phyloP scores from a whole-genome alignment of 2,329 filamentous ascomycete genomes.

The Colletotrichum godetiae region DNA sequence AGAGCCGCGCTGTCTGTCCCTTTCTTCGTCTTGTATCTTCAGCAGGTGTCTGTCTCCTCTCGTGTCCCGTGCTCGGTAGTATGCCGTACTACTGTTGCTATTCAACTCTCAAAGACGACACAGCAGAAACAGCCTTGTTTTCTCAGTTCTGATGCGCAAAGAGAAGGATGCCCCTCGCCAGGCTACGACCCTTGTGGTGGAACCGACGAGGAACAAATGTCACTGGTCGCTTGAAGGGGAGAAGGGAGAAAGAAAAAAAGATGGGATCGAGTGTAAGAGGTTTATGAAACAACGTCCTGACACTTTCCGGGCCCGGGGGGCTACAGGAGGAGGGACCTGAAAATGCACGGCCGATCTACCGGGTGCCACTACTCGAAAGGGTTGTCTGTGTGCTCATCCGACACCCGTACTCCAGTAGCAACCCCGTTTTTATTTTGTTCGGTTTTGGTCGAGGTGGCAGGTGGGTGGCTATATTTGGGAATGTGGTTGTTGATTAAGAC shows the following conservation, averaged over 20 bases:
- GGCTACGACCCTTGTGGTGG: conserved; percentile 6
- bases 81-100: background rate
- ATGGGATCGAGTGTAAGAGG: conserved; percentile 34
- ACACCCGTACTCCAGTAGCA: background rate
- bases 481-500: background rate
- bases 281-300: conserved; percentile 38
- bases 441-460: background rate
- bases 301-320: conserved; percentile 31
- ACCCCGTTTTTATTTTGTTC: background rate
- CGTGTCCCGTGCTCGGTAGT: background rate
- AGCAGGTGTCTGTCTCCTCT: background rate
- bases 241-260: background rate
- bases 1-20: background rate
- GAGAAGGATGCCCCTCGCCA: background rate
- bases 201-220: background rate
- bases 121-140: background rate
- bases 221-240: background rate
- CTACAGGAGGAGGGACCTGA: background rate
- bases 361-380: background rate
- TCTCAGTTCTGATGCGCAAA: background rate
- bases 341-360: conserved; percentile 26
- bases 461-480: background rate
- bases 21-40: background rate
- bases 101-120: background rate
- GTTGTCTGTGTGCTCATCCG: background rate